Conservation (phyloP, 345 rosid species). For the Isatis tinctoria region DNA sequence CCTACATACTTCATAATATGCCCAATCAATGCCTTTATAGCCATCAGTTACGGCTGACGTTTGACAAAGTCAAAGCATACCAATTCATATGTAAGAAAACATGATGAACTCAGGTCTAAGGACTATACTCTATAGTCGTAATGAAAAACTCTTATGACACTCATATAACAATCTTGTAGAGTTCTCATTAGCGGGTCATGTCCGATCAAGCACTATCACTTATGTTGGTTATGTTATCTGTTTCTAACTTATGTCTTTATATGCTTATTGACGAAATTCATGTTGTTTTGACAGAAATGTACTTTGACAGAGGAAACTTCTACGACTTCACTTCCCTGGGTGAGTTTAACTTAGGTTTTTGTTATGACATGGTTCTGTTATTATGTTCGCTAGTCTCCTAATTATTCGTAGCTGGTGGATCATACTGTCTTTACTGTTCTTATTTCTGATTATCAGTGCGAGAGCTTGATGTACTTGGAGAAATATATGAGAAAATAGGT, state of each 20-base stretch:
- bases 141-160: too few relatives aligned
- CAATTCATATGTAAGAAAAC: too few relatives aligned
- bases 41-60: too few relatives aligned
- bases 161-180: too few relatives aligned
- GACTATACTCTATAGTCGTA: too few relatives aligned
- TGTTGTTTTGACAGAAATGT: constrained; percentile 67
- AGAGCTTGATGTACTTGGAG: constrained; percentile 96
- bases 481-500: constrained; percentile 90
- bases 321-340: constrained; percentile 97
- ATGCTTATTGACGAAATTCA: neutral
- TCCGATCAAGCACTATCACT: too few relatives aligned
- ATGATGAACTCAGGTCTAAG: too few relatives aligned
- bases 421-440: neutral
- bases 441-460: constrained; percentile 57
- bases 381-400: neutral
- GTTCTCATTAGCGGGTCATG: too few relatives aligned
- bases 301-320: constrained; percentile 90
- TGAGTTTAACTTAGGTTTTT: constrained; percentile 36
- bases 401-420: neutral
- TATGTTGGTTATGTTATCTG: neutral
- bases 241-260: neutral
- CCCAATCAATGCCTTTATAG: too few relatives aligned
- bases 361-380: neutral
- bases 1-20: too few relatives aligned
- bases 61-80: too few relatives aligned